Evolutionary conservation across 2,329 filamentous ascomycete genomes (phyloP).

Genomic region (Chaetomium sp.): DNA sequence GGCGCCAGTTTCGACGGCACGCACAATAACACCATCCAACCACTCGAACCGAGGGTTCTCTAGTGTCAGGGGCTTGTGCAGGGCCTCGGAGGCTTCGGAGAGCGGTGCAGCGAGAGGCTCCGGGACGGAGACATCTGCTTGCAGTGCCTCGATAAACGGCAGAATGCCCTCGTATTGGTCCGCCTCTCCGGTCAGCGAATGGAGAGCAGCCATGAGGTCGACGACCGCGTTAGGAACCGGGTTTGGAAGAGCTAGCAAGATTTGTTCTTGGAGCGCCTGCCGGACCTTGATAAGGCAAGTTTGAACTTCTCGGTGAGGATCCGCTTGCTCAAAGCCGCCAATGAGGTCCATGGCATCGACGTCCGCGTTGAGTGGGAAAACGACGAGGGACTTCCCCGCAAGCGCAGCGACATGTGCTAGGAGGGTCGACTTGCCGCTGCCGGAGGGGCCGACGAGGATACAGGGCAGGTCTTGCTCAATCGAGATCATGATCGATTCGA

Average conservation of each 20-base stretch:
- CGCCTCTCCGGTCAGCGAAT: slow-evolving; percentile 44
- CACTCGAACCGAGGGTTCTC: slow-evolving; percentile 87
- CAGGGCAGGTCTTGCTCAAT: slow-evolving; percentile 85
- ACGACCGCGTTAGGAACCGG: slow-evolving; percentile 52
- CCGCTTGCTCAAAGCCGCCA: slow-evolving; percentile 93
- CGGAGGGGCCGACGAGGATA: slow-evolving; percentile 82
- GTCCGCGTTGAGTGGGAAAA: slow-evolving; percentile 90
- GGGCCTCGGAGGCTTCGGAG: slow-evolving; percentile 51
- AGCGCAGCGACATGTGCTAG: slow-evolving; percentile 79
- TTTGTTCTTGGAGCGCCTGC: slow-evolving; percentile 49
- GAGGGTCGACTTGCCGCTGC: slow-evolving; percentile 82
- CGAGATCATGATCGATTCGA: slow-evolving; percentile 87
- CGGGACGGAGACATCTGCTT: slow-evolving; percentile 46
- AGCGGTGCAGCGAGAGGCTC: slow-evolving; percentile 53
- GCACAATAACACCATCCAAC: slow-evolving; percentile 90
- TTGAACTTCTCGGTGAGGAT: slow-evolving; percentile 73
- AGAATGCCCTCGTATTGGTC: slow-evolving; percentile 45
- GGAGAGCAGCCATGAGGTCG: slow-evolving; percentile 54
- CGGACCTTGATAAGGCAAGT: slow-evolving; percentile 51
- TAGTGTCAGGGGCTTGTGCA: slow-evolving; percentile 58
- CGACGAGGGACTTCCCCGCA: slow-evolving; percentile 73
- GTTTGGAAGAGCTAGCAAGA: slow-evolving; percentile 52
- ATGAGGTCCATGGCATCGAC: slow-evolving; percentile 97
- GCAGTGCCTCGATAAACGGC: slow-evolving; percentile 45
- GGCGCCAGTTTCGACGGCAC: slow-evolving; percentile 79